Base-by-base conservation (phyloP, 805 yeast genomes). In the Komagataella pseudopastoris region DNA sequence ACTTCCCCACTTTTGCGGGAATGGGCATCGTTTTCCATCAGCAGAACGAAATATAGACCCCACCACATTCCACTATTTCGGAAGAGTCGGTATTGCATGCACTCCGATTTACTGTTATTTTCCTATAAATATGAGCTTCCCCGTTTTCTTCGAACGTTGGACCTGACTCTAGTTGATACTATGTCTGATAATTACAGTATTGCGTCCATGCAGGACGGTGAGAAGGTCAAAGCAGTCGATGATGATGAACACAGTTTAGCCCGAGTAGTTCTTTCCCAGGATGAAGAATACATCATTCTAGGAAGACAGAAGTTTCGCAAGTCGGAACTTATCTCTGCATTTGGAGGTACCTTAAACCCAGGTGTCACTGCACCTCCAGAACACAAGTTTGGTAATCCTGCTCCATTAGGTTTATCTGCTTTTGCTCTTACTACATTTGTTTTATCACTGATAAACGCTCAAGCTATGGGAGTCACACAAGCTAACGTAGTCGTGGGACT, bases 281-380 rank as follows among this genome's bases (percentile, higher is more conserved):
- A 81, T 58, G 80, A 80, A 46, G 84, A 83, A 48, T 81, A 78
- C 61, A 72, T 88, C 52, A 78, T 71, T 55, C 77, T 88, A 56
- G 96, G 96, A 3, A 75, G 80, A 59, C 81, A 83, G 55, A 81
- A 77, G 63, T 88, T 83, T 55, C 71, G 78, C 51, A 77, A 74
- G 58, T 64, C 72, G 50, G 90, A 85, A 50, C 70, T 85, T 52
- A 67, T 71, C 50, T 66, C 66, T 23, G 91, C 91, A 2, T 85
- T 85, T 56, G 96, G 95, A 65, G 96, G 96, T 81, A 74, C 85
- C 17, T 69, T 85, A 62, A 81, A 81, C 57, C 88, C 93, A 22
- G 91, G 88, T 71, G 48, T 71, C 52, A 64, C 77, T 24, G 72
- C 76, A n/a, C 75, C 78, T 4, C 75, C 91, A 14, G 61, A 68